Evolutionary conservation across 169 alveolate genomes (phyloP).

Genomic region (Plasmodium malariae): DNA sequence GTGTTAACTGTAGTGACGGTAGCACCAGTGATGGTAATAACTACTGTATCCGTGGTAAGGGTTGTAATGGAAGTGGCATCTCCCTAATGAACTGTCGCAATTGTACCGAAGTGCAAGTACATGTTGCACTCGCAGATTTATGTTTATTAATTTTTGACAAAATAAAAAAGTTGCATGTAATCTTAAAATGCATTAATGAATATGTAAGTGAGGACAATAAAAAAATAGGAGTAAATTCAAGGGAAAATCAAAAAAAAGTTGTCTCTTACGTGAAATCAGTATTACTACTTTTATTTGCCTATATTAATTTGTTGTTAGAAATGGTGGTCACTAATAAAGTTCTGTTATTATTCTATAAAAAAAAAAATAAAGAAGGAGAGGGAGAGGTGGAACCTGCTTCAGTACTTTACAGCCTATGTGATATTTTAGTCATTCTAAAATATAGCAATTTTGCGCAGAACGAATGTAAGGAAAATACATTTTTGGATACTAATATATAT

Average conservation of each 20-base stretch:
- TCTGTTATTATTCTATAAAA: background rate
- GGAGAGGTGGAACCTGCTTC: background rate
- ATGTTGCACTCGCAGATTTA: conserved; percentile 19
- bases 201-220: background rate
- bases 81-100: no score
- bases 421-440: conserved; percentile 13
- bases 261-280: background rate
- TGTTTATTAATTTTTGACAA: conserved; percentile 17
- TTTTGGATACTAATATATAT: conserved; percentile 21
- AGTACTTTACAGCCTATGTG: conserved; percentile 10
- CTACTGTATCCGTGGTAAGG: no score
- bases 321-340: background rate
- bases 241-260: conserved; percentile 27
- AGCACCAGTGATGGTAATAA: no score
- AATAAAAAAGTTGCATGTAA: conserved; percentile 9
- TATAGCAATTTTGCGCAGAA: conserved; percentile 3
- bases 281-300: conserved; percentile 30
- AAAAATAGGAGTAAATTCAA: background rate
- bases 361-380: background rate
- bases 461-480: background rate
- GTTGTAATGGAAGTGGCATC: no score
- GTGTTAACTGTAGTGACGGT: no score
- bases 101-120: conserved; percentile 1
- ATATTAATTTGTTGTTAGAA: conserved; percentile 40
- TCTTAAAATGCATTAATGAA: conserved; percentile 21